These are phyloP conservation scores for Saccharomyces hybrid DNA, from an alignment of 1,139 yeast genomes.

Conservation along the genomic window DNA sequence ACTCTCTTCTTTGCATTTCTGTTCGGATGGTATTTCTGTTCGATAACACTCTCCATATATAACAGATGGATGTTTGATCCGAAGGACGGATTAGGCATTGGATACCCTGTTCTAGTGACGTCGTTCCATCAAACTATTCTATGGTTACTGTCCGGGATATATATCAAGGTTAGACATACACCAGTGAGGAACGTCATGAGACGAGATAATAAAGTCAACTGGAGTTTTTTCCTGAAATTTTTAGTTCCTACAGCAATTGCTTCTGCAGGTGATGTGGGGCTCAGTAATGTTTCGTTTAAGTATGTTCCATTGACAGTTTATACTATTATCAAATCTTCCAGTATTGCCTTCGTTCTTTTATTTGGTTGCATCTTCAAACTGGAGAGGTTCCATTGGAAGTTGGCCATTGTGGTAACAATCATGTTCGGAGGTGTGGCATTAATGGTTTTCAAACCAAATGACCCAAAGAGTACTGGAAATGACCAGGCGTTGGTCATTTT, in stretches of 20 bases:
- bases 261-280: conserved; percentile 88
- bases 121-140: conserved; percentile 76
- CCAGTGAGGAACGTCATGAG: neutral
- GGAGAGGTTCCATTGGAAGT: conserved; percentile 61
- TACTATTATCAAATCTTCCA: conserved; percentile 87
- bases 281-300: conserved; percentile 77
- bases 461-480: conserved; percentile 26
- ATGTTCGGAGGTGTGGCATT: conserved; percentile 79
- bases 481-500: conserved; percentile 27
- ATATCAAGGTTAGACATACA: conserved; percentile 14
- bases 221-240: conserved; percentile 40
- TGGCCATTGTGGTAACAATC: conserved; percentile 60
- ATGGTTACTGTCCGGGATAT: conserved; percentile 29
- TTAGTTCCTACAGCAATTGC: conserved; percentile 83
- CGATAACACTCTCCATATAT: conserved; percentile 77
- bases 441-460: conserved; percentile 54
- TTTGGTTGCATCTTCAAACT: conserved; percentile 77
- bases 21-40: conserved; percentile 47
- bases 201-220: conserved; percentile 22
- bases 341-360: conserved; percentile 76
- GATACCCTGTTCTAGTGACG: conserved; percentile 78
- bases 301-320: conserved; percentile 76
- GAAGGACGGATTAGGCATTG: conserved; percentile 55
- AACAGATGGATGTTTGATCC: conserved; percentile 96
- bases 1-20: conserved; percentile 14